Conservation (phyloP, 495 filamentous ascomycete genomes). For the Aspergillus sparsus region DNA sequence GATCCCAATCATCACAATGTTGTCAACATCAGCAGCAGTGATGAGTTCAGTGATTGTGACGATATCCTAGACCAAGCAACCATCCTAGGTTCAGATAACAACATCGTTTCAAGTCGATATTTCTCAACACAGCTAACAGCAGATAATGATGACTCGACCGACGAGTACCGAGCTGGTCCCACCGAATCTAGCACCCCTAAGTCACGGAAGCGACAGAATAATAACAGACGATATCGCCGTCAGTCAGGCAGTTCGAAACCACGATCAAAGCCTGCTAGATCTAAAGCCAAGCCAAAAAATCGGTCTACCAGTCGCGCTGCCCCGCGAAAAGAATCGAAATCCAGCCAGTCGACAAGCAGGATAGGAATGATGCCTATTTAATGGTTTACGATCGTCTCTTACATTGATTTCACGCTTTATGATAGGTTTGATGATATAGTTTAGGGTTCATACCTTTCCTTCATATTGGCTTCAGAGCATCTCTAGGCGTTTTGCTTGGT, state of each 20-base stretch:
- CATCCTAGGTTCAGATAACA: constrained; percentile 38
- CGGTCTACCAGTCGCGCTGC: constrained; percentile 31
- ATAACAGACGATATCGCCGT: constrained; percentile 33
- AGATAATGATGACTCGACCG: constrained; percentile 25
- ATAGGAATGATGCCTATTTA: constrained; percentile 53
- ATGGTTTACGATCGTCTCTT: constrained; percentile 22
- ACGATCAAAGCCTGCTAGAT: constrained; percentile 29
- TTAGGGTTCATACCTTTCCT: constrained; percentile 16
- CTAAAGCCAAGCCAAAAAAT: constrained; percentile 31
- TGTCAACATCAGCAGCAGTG: constrained; percentile 60
- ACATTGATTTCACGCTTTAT: constrained; percentile 15
- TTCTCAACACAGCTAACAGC: constrained; percentile 39
- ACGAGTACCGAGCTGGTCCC: constrained; percentile 28
- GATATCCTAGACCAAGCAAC: constrained; percentile 42
- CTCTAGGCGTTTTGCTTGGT: constrained; percentile 20
- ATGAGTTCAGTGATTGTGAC: constrained; percentile 48
- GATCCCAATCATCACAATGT: constrained; percentile 64
- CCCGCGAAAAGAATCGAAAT: constrained; percentile 32
- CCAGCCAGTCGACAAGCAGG: constrained; percentile 37
- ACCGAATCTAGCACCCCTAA: constrained; percentile 26
- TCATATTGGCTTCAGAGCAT: constrained; percentile 25
- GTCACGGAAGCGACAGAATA: constrained; percentile 32
- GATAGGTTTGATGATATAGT: constrained; percentile 29
- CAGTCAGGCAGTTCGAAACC: constrained; percentile 31
- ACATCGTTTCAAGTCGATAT: constrained; percentile 46